These are phyloP conservation scores for Eutypa lata DNA, from an alignment of 2,329 filamentous ascomycete species.

Conservation along the genomic window DNA sequence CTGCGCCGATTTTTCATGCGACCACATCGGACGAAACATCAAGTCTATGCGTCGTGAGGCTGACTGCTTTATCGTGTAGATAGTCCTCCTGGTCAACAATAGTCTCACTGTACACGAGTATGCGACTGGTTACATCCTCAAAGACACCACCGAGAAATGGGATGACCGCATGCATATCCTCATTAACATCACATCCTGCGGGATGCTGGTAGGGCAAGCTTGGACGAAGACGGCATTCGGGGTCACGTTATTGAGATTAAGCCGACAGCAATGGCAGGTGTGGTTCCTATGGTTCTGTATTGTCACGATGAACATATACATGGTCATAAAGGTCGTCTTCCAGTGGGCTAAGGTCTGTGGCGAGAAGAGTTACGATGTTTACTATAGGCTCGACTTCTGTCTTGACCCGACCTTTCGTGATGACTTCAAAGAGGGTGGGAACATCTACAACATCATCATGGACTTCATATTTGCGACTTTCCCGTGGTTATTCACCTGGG, in stretches of 20 bases:
- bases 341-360: slow-evolving; percentile 15
- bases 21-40: not conserved
- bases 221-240: slow-evolving; percentile 37
- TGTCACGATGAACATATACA: slow-evolving; percentile 27
- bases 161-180: slow-evolving; percentile 12
- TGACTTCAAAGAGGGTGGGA: slow-evolving; percentile 6
- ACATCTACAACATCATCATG: slow-evolving; percentile 51
- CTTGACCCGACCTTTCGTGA: slow-evolving; percentile 5
- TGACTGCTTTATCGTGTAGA: not conserved
- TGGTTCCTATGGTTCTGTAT: slow-evolving; percentile 31
- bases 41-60: not conserved
- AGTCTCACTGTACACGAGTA: slow-evolving; percentile 7
- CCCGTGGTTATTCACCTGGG: slow-evolving; percentile 48
- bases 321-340: slow-evolving; percentile 16
- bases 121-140: slow-evolving; percentile 8
- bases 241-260: slow-evolving; percentile 32
- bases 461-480: slow-evolving; percentile 49
- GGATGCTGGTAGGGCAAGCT: slow-evolving; percentile 7
- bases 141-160: slow-evolving; percentile 5
- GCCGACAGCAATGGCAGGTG: slow-evolving; percentile 16
- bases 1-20: not conserved
- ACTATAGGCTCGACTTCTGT: slow-evolving; percentile 7
- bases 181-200: slow-evolving; percentile 7
- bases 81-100: slow-evolving; percentile 6
- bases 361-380: slow-evolving; percentile 6